Evolutionary conservation across 1,284 basidiomycete genomes (phyloP), one percentile per base, ranked within the genome.

Genomic region (Mycena citricolor): DNA sequence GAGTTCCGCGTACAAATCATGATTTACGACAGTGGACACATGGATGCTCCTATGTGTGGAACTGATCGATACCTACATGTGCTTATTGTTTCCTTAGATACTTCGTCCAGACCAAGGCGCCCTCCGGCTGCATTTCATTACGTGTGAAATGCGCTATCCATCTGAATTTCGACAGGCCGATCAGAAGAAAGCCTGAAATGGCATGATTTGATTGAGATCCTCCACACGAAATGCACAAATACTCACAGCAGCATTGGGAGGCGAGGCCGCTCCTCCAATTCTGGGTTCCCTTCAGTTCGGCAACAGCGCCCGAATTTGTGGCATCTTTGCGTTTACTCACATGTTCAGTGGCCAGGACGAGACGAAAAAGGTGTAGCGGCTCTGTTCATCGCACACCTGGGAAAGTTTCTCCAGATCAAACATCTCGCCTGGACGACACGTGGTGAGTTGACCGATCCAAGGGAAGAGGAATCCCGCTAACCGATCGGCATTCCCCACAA

Each of bases 401-500:
- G 81, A 74, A 2, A 86, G 64, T 44, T 71, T 71, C 58, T 86
- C 82, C 25, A 85, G 64, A 60, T 86, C 83, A 58, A 86, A 85
- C 51, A 84, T 72, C 62, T 86, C 83, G 32, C 81, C 81, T 81
- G 29, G n/a, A n/a, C n/a, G n/a, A n/a, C n/a, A n/a, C n/a, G n/a
- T 28, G 32, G 23, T 42, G 42, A 34, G 41, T 38, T 28, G 25
- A 28, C 34, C 38, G 28, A 11, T 4, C 22, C 24, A 22, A 16
- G 20, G 26, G 5, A 39, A 22, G 14, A 44, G 29, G 24, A 16
- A 16, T 45, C 68, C n/a, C n/a, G n/a, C n/a, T 32, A 52, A 74
- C 81, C 80, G 40, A 84, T 79, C 11, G 83, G 83, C 82, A 85
- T 84, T 10, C 81, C 81, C 78, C 79, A 85, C 7, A 83, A 62